A percentile compares a stretch with the other conserved stretches of the same genome.
These are phyloP conservation scores for Schizosaccharomyces octosporus DNA, from an alignment of 805 yeast genomes.

Conservation along the genomic window DNA sequence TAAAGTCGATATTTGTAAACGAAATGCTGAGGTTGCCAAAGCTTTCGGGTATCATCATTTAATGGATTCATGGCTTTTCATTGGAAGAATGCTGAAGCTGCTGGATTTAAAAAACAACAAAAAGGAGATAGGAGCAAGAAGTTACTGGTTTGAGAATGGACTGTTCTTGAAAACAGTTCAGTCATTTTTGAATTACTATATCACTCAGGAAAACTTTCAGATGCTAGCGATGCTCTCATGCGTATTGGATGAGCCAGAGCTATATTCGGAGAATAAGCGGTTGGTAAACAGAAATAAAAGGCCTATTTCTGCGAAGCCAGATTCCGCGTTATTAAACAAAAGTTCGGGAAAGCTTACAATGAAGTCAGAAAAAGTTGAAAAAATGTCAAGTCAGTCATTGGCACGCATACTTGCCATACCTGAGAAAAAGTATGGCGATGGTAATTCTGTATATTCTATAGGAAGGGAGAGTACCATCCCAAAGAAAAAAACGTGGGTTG, in stretches of 20 bases:
- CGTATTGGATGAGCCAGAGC: constrained; percentile 24
- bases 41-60: constrained; percentile 35
- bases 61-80: constrained; percentile 46
- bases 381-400: neutral
- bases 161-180: constrained; percentile 50
- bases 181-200: constrained; percentile 39
- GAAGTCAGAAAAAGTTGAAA: neutral
- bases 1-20: constrained; percentile 23
- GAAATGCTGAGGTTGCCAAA: constrained; percentile 49
- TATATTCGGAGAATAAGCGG: neutral
- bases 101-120: too few relatives aligned
- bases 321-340: too few relatives aligned
- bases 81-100: constrained; percentile 8
- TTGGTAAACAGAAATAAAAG: too few relatives aligned
- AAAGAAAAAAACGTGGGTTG: neutral
- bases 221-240: constrained; percentile 80
- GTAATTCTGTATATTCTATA: neutral
- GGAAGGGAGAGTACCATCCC: neutral
- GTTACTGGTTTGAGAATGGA: constrained; percentile 59
- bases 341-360: too few relatives aligned
- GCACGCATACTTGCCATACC: neutral
- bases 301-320: too few relatives aligned
- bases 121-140: neutral
- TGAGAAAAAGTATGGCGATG: neutral
- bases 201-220: constrained; percentile 41